These are phyloP conservation scores for Combretum micranthum DNA, from an alignment of 345 rosid genomes.

Conservation along the genomic window DNA sequence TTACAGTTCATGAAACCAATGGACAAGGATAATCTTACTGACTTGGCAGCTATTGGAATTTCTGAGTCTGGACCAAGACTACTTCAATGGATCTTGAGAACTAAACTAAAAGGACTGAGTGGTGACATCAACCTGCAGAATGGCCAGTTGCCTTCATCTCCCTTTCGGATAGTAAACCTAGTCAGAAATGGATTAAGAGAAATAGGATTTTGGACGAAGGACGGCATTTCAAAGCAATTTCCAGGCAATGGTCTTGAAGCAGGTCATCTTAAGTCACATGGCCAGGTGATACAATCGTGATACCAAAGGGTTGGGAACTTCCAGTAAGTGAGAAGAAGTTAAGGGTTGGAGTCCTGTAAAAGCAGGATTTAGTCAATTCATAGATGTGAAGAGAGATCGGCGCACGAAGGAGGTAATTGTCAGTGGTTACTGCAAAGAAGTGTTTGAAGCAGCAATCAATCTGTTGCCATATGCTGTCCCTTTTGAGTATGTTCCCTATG, in stretches of 20 bases:
- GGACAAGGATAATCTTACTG: not conserved
- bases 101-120: constrained; percentile 1
- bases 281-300: constrained; percentile 13
- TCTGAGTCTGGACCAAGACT: constrained; percentile 18
- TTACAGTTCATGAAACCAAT: constrained; percentile 3
- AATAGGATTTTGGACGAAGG: constrained; percentile 37
- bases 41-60: constrained; percentile 5
- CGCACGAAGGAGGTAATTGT: not conserved
- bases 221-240: too few species aligned
- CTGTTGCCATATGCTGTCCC: constrained; percentile 9
- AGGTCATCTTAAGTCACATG: constrained; percentile 10
- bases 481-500: constrained; percentile 3
- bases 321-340: constrained; percentile 17
- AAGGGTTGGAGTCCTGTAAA: constrained; percentile 26
- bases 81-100: constrained; percentile 12
- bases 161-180: too few species aligned
- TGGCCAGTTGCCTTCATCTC: too few species aligned
- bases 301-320: constrained; percentile 20
- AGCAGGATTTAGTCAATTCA: constrained; percentile 23
- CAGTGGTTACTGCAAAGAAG: not conserved
- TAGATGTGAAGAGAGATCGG: constrained; percentile 1
- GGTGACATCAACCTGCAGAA: too few species aligned
- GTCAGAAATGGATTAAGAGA: constrained; percentile 8
- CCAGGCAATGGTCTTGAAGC: too few species aligned
- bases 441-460: constrained; percentile 26